phyloP scores from a whole-genome alignment of 345 rosid species.

The Rhodamnia rubescens region DNA sequence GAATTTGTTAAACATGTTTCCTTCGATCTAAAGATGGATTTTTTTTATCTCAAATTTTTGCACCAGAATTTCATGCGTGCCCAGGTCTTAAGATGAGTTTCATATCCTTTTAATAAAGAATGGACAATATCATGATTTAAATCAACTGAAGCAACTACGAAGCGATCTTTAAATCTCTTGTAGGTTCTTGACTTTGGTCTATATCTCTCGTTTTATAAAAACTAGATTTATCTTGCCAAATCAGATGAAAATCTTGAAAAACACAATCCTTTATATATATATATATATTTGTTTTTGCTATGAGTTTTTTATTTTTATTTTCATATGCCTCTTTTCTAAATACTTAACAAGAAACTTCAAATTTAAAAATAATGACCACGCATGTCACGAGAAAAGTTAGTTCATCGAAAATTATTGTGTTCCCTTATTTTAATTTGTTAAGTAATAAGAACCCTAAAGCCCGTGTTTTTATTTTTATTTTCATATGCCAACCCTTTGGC shows the following conservation, averaged over 20 bases:
- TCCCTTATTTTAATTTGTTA: not conserved
- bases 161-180: not conserved
- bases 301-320: not conserved
- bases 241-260: not conserved
- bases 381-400: not conserved
- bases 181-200: not conserved
- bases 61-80: not conserved
- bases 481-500: no score
- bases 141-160: not conserved
- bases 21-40: not conserved
- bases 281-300: not conserved
- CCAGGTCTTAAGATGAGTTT: not conserved
- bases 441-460: not conserved
- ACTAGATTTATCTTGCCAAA: not conserved
- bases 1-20: not conserved
- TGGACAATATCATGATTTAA: not conserved
- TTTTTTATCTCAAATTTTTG: not conserved
- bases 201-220: not conserved
- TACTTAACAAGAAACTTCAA: not conserved
- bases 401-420: not conserved
- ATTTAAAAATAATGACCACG: not conserved
- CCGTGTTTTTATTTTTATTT: no score
- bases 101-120: not conserved
- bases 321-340: not conserved
- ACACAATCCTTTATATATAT: not conserved